A percentile compares a stretch with the other conserved stretches of the same genome.
phyloP scores from a whole-genome alignment of 768 basidiomycete species.

The Boletus patriciae region DNA sequence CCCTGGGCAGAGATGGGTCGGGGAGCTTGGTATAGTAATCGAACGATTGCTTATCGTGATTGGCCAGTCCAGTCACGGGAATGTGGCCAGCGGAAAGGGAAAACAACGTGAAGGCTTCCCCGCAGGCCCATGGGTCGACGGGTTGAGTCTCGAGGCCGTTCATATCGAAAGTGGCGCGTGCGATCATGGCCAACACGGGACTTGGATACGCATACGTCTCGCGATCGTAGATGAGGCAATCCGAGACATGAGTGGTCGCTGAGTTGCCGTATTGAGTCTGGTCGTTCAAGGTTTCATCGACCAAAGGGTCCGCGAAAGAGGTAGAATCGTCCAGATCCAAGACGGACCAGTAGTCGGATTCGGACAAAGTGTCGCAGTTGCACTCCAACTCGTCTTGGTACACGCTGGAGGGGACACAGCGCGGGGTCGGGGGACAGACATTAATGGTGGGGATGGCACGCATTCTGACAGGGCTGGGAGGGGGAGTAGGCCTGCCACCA shows the following conservation, averaged over 20 bases:
- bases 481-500: constrained; percentile 8
- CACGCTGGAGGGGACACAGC: background rate
- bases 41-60: constrained; percentile 1
- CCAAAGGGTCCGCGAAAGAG: background rate
- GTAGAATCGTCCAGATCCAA: background rate
- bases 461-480: background rate
- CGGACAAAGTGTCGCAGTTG: too few relatives aligned
- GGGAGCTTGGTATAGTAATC: constrained; percentile 8
- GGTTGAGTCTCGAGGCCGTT: background rate
- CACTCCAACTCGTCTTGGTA: background rate
- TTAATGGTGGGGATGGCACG: background rate
- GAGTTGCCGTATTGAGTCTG: background rate
- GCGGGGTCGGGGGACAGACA: constrained; percentile 13
- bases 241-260: background rate
- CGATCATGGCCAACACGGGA: constrained; percentile 13
- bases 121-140: background rate
- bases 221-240: background rate
- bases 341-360: background rate
- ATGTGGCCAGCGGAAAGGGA: background rate
- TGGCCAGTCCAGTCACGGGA: constrained; percentile 5
- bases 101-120: constrained; percentile 2
- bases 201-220: constrained; percentile 11
- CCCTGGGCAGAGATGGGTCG: background rate
- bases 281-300: background rate
- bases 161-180: constrained; percentile 6